Percentiles rank a stretch among this genome's conserved stretches.
phyloP scores from a whole-genome alignment of 306 rosid species.

The Corylus americana region DNA sequence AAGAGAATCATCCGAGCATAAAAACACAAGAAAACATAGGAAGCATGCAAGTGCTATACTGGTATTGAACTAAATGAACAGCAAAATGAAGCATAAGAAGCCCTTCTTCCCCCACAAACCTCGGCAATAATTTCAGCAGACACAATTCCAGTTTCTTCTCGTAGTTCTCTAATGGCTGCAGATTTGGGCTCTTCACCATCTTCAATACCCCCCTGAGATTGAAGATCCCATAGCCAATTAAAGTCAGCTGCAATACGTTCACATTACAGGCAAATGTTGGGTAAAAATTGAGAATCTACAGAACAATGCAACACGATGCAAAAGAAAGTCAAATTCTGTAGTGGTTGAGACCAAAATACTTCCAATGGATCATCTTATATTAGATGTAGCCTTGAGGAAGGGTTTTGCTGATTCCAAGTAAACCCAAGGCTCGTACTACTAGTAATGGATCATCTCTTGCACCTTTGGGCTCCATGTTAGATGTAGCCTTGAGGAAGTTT shows the following conservation, averaged over 20 bases:
- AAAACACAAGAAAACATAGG: neutral
- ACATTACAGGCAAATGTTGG: slow-evolving; percentile 4
- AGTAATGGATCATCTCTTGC: slow-evolving; percentile 1
- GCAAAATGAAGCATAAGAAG: slow-evolving; percentile 18
- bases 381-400: slow-evolving; percentile 3
- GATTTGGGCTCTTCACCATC: slow-evolving; percentile 92
- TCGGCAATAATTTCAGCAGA: slow-evolving; percentile 80
- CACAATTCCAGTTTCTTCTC: slow-evolving; percentile 89
- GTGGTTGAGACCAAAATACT: slow-evolving; percentile 6
- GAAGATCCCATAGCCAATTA: slow-evolving; percentile 14
- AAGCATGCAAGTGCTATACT: neutral
- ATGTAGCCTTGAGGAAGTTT: neutral
- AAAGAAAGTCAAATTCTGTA: slow-evolving; percentile 8
- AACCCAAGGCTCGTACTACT: neutral
- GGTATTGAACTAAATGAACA: slow-evolving; percentile 18
- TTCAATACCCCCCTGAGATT: slow-evolving; percentile 84
- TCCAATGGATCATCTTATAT: slow-evolving; percentile 1
- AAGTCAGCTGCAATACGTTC: slow-evolving; percentile 8
- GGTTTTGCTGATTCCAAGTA: neutral
- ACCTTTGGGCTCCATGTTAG: neutral
- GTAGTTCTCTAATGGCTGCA: slow-evolving; percentile 87
- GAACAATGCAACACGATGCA: neutral
- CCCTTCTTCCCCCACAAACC: slow-evolving; percentile 41
- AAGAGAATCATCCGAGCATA: slow-evolving; percentile 2
- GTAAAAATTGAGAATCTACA: neutral